Percentiles rank a stretch among this genome's conserved stretches.
Conservation (phyloP, 1,284 basidiomycete genomes). For the Boletus albobrunnescens region DNA sequence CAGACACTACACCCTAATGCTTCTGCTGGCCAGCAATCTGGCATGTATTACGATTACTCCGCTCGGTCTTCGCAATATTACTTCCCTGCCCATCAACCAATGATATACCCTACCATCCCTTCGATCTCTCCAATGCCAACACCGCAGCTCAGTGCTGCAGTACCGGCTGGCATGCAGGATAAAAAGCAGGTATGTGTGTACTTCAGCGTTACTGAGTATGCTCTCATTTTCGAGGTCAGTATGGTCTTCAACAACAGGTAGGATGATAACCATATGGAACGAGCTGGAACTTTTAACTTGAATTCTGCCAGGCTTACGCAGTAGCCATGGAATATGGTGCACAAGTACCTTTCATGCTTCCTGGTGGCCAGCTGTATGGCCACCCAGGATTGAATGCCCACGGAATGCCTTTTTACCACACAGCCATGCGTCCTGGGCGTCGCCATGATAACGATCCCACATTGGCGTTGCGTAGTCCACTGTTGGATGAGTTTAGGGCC, state of each 20-base stretch:
- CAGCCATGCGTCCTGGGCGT: conserved; percentile 39
- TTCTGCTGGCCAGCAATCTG: conserved; percentile 47
- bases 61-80: conserved; percentile 57
- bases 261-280: conserved; percentile 36
- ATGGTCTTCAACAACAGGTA: conserved; percentile 50
- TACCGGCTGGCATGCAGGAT: conserved; percentile 44
- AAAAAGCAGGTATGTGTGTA: conserved; percentile 57
- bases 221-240: conserved; percentile 33
- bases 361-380: conserved; percentile 42
- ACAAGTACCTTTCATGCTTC: conserved; percentile 47
- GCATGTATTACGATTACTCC: conserved; percentile 59
- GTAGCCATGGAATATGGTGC: conserved; percentile 45
- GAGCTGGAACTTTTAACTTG: conserved; percentile 40
- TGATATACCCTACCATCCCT: conserved; percentile 53
- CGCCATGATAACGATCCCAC: conserved; percentile 38
- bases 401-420: conserved; percentile 39
- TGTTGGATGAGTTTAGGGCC: conserved; percentile 82
- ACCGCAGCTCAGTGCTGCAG: conserved; percentile 41
- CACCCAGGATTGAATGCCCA: conserved; percentile 30
- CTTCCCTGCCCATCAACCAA: conserved; percentile 53
- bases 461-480: conserved; percentile 54
- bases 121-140: conserved; percentile 52
- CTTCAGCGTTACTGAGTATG: conserved; percentile 1
- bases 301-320: conserved; percentile 43
- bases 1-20: conserved; percentile 44